Base-by-base conservation (phyloP, 805 yeast genomes). In the Yamadazyma sp. region DNA sequence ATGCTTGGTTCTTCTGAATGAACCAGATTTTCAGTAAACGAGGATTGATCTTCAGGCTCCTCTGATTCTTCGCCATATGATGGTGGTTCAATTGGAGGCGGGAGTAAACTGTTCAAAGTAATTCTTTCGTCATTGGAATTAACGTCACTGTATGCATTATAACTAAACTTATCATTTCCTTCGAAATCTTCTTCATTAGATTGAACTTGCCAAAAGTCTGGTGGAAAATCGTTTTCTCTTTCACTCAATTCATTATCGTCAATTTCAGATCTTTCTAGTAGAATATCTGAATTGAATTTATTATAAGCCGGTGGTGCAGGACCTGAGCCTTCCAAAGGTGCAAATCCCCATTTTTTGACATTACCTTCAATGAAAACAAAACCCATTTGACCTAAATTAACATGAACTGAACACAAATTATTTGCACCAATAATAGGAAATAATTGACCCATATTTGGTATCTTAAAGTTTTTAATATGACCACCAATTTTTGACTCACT, bases 281-380 rank as follows among this genome's bases (percentile, higher is more conserved):
- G 58, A 4, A 88, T 78, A 54, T 89, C 96, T 30, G 80, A 80
- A 29, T 76, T 78, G 50, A 80, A 88, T 38, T 80, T 77, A 31
- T 86, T 85, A 60, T 91, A 91, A 7, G 93, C 82, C 1, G 98
- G 98, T 3, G 98, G 96, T 4, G 98, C 95, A 3, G 94, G 82
- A 39, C 88, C 82, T 31, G 73, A 75, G 1, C 98, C 98, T 46
- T 82, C 85, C 25, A 82, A 70, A 3, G 93, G 91, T n/a, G 95
- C 96, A 50, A 83, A 82, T 5, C 96, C 95, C 96, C 96, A 88
- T 55, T 85, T 87, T 55, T 88, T 88, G 24, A 89, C 95, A 53
- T 88, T 87, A 2, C 86, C 96, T 54, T 89, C 96, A 31, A 89
- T 86, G 53, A 75, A 87, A 2, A 89, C 96, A 60, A 76, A 88